Base-by-base conservation (phyloP, 2,329 filamentous ascomycete genomes). In the Blumeria graminis region DNA sequence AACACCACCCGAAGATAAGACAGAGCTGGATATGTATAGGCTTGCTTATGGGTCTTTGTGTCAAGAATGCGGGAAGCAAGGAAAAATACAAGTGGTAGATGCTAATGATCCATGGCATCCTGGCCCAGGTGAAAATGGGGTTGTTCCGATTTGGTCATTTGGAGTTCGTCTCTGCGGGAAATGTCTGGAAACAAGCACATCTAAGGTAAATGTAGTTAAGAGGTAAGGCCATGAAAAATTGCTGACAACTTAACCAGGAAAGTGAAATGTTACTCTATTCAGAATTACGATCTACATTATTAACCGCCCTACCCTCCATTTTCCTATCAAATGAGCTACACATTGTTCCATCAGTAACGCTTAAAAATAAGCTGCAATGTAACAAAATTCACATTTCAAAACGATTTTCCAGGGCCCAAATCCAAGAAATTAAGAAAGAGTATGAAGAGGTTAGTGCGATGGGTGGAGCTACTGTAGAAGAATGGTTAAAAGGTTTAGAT, bases 401-500 rank as follows among this genome's bases (percentile, higher is more conserved):
- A 65, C 71, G 80, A 53, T 89, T 81, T 64, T 80, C 75, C 66
- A 74, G 74, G 50, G 65, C 71, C 32, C 77, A 88, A 57, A 72
- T 87, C 38, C 73, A 80, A 32, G 71, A 72, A 7, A 74, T 89
- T 60, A 75, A 76, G 57, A 65, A 70, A 35, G 79, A 86, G 63
- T 78, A 86, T 61, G 70, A 76, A 46, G 71, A 77, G 5, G 83
- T 81, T 56, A 77, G 78, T 62, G 68, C 71, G n/a, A 74, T 86
- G 61, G 83, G 85, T n/a, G 63, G 74, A 48, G 80, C 81, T 45
- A 77, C 81, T 10, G 75, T 76, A 3, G 82, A 86, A 61, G 85
- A 89, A 66, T 92, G 86, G 85, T 72, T 80, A 34, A 89, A 89
- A 68, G 85, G 85, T 9, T 73, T 92, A 3, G 76, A 80, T 46